These are phyloP conservation scores for Emergomyces africanus DNA, from an alignment of 2,329 filamentous ascomycete genomes.

Conservation along the genomic window DNA sequence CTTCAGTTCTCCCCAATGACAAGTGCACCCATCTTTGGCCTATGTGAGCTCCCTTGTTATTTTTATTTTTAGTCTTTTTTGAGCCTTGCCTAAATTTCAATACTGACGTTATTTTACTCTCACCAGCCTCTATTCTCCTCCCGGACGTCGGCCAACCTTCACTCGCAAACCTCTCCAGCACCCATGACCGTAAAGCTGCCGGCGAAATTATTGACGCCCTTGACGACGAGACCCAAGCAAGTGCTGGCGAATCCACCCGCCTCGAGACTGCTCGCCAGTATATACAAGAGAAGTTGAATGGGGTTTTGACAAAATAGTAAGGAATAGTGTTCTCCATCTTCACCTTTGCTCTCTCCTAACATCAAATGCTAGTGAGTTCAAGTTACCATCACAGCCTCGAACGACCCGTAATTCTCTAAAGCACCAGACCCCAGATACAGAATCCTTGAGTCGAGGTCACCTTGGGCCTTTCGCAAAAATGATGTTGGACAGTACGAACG, in stretches of 20 bases:
- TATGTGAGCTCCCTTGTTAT: constrained; percentile 20
- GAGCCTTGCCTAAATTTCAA: neutral
- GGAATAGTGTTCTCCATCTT: constrained; percentile 7
- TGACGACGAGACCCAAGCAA: constrained; percentile 54
- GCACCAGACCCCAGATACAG: constrained; percentile 10
- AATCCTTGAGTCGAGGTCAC: constrained; percentile 16
- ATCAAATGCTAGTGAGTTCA: constrained; percentile 28
- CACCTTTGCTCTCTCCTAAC: constrained; percentile 4
- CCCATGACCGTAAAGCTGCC: constrained; percentile 38
- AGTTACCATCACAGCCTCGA: constrained; percentile 20
- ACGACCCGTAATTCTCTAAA: constrained; percentile 7
- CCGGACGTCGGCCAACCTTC: constrained; percentile 31
- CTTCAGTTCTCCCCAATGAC: constrained; percentile 39
- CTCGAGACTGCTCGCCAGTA: constrained; percentile 61
- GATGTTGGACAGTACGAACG: constrained; percentile 37
- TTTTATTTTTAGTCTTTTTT: neutral
- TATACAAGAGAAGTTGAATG: constrained; percentile 59
- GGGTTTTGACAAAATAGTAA: constrained; percentile 41
- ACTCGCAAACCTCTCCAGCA: constrained; percentile 23
- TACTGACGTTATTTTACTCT: neutral
- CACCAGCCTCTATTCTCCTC: constrained; percentile 28
- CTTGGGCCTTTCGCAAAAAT: constrained; percentile 43
- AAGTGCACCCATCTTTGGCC: constrained; percentile 34
- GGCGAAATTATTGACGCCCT: constrained; percentile 50
- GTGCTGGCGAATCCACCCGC: constrained; percentile 44